These are phyloP conservation scores for Pseudognaphalium luteoalbum DNA, from an alignment of 129 eudicot species.

Conservation along the genomic window DNA sequence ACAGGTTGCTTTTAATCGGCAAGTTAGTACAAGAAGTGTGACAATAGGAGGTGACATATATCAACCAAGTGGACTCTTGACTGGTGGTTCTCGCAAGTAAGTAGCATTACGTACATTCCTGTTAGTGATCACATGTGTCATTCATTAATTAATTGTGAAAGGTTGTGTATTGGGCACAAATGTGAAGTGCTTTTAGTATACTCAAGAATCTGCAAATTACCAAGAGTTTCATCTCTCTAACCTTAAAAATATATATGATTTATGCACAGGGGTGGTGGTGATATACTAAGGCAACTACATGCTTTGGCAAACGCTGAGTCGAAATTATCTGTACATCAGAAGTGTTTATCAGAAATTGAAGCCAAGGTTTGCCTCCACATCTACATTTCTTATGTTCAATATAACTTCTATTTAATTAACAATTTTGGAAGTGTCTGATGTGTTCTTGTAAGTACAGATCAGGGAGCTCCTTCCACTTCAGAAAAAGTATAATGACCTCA, in stretches of 20 bases:
- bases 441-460: constrained; percentile 48
- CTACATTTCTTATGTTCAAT: constrained; percentile 13
- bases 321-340: constrained; percentile 65
- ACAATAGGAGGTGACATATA: constrained; percentile 90
- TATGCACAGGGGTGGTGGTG: constrained; percentile 91
- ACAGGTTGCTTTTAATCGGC: constrained; percentile 85
- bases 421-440: neutral
- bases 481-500: constrained; percentile 71
- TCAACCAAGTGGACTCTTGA: constrained; percentile 94
- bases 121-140: neutral
- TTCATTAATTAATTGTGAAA: neutral
- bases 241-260: constrained; percentile 8
- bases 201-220: neutral
- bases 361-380: constrained; percentile 62
- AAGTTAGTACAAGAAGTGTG: constrained; percentile 71
- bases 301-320: constrained; percentile 81
- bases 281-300: constrained; percentile 71
- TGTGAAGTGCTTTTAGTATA: neutral
- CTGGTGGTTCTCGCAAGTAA: constrained; percentile 99
- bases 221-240: neutral
- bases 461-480: constrained; percentile 75
- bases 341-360: constrained; percentile 74
- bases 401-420: neutral
- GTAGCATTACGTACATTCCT: neutral
- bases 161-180: neutral